Base-by-base conservation (phyloP, 371 early-diverging fungal species). In the Mortierella sp. region DNA sequence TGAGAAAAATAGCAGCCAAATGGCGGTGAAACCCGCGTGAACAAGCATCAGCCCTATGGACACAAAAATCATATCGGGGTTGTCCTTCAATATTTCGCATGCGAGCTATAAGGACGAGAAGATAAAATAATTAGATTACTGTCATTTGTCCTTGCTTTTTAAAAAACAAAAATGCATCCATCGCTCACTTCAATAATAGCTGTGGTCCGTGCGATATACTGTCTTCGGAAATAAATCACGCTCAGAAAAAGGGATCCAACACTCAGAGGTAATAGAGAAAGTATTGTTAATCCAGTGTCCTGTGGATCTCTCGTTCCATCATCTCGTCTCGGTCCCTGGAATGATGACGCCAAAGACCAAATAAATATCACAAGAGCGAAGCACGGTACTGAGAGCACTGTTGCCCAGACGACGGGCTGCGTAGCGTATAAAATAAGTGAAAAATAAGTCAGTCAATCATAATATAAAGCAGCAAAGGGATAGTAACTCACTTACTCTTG, bases 1-100 rank as follows among this genome's bases (percentile, higher is more conserved):
- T 70, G 86, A 86, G 64, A 95, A 92, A 13, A 93, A 83, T 3
- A 86, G 49, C 54, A 93, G 76, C 95, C 95, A 95, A 19, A 90
- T 64, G 17, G 84, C 81, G 0, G 91, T 86, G 69, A 93, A 95
- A 1, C 82, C 34, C 60, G 90, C 77, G 71, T 92, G 91, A 6
- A 76, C 78, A 19, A 71, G 66, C 79, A 92, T 83, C 47, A 93
- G 61, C 12, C 77, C 68, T 17, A 91, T 64, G 0, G 92, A 91
- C 10, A 92, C 85, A 26, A 87, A 70, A 56, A 93, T 83, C 68
- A 93, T 86, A 47, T 87, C 86, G 2, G 94, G 93, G 75, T 93
- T 95, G 63, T 84, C 88, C 75, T 88, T 85, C 28, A 95, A 70
- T 17, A 93, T 89, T 65, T 92, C 93, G 72, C 91, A 92, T 29